Evolutionary conservation across 108 stramenopile species (phyloP).

Genomic region (Nitzschia sp.): DNA sequence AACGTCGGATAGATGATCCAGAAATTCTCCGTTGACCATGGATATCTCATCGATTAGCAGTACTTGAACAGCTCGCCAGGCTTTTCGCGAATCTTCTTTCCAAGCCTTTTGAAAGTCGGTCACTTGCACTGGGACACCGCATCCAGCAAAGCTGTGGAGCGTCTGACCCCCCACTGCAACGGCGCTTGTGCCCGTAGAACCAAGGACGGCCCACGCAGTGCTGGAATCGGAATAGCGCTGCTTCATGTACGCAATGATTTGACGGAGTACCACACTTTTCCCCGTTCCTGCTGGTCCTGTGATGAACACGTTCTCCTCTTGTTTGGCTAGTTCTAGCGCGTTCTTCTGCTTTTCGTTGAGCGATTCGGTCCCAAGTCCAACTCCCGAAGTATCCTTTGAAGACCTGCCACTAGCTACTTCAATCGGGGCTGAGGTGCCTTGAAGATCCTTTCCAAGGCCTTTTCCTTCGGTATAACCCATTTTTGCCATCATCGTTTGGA

Average conservation of each 20-base stretch:
- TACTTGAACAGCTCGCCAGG: conserved; percentile 20
- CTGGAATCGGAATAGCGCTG: background rate
- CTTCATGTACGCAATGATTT: background rate
- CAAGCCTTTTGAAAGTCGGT: background rate
- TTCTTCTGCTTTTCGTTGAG: no score
- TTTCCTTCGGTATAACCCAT: no score
- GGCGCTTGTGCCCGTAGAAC: conserved; percentile 18
- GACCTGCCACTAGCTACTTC: no score
- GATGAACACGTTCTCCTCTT: no score
- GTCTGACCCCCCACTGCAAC: conserved; percentile 31
- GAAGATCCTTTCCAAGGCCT: no score
- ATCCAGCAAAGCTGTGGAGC: conserved; percentile 52
- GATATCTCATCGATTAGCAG: conserved; percentile 64
- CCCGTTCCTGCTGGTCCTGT: conserved; percentile 31
- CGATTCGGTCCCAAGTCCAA: no score
- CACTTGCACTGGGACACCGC: conserved; percentile 19
- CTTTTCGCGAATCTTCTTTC: conserved; percentile 23
- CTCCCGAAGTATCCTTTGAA: no score
- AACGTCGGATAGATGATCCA: conserved; percentile 44
- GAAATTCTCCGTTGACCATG: conserved; percentile 14
- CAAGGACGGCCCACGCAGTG: background rate
- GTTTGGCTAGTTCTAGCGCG: no score
- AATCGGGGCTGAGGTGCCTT: no score
- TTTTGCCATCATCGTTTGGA: no score
- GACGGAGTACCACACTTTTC: conserved; percentile 2